These are phyloP conservation scores for Colletotrichum caudatum DNA, from an alignment of 2,329 filamentous ascomycete species.

Conservation along the genomic window DNA sequence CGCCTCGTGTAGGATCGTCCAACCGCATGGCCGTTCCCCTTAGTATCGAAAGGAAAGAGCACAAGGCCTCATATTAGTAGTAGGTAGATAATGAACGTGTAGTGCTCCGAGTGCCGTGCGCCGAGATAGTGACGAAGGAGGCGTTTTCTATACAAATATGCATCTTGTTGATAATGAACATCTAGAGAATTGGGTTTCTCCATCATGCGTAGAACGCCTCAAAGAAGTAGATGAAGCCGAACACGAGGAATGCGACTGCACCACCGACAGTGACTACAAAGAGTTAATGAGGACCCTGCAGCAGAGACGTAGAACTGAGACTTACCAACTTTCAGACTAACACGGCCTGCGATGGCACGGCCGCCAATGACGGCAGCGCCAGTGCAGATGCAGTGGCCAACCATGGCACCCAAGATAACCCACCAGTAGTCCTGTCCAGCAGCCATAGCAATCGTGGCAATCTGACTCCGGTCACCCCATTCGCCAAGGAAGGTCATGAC, in stretches of 20 bases:
- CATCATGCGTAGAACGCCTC: constrained; percentile 75
- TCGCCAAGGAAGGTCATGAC: constrained; percentile 99
- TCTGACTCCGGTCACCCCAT: constrained; percentile 98
- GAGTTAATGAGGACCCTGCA: constrained; percentile 43
- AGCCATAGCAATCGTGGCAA: constrained; percentile 98
- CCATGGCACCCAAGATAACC: constrained; percentile 90
- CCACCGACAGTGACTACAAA: constrained; percentile 89
- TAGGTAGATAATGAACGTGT: constrained; percentile 22
- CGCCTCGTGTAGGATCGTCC: constrained; percentile 23
- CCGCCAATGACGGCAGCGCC: constrained; percentile 92
- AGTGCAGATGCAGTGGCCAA: constrained; percentile 90
- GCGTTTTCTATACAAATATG: constrained; percentile 32
- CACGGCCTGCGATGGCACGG: constrained; percentile 89
- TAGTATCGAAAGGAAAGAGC: constrained; percentile 6
- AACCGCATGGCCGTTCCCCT: constrained; percentile 1
- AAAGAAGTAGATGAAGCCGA: constrained; percentile 90
- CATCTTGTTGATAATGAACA: constrained; percentile 5
- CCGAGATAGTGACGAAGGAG: constrained; percentile 8
- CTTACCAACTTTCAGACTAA: constrained; percentile 96
- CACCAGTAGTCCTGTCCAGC: constrained; percentile 99
- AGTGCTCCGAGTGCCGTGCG: neutral
- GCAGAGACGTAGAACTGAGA: constrained; percentile 53
- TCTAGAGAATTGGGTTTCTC: neutral
- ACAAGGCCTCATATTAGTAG: constrained; percentile 23
- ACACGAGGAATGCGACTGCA: constrained; percentile 88